Base-by-base conservation (phyloP, 495 filamentous ascomycete genomes). In the Tuber microsphaerosporum region DNA sequence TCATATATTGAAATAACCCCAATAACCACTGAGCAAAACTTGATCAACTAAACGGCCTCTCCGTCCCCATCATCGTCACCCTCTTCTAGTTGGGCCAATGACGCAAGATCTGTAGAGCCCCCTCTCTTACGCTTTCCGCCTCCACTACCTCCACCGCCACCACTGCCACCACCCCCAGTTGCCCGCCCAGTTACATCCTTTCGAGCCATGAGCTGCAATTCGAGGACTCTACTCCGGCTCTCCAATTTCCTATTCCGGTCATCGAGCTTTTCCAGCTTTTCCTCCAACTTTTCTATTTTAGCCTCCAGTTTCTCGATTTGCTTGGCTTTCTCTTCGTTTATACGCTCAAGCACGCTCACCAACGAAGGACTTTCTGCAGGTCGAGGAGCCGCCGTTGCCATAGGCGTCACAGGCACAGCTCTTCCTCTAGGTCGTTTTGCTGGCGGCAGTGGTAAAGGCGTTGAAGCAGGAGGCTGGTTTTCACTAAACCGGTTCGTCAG, bases 181-280 rank as follows among this genome's bases (percentile, higher is more conserved):
- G 14, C 14, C 26, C 26, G 26, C 26, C 56, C 56, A 65, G 8
- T 34, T 31, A 65, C 14, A 31, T 65, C 56, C 26, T 34, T 65
- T 34, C 56, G 8, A 17, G 75, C 68, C 73, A 79, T 79, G 43
- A 79, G 71, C 37, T 79, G 77, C 22, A 71, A 68, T 42, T 79
- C 77, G 6, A 79, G 71, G n/a, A 75, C 73, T 22, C 77, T 42
- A 56, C 78, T 79, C 44, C 75, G 73, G 8, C 75, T 77, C 39
- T 79, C 76, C 14, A 79, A 48, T n/a, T 75, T 79, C 12, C 77
- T 70, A 22, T 79, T 79, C 65, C 77, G 75, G 14, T 61, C 46
- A 31, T 79, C 77, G 12, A 79, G 77, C 46, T 70, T 79, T 39
- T 79, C 77, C 26, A 79, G 45, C 45, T 79, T 79, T 69, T 79